Base-by-base conservation (phyloP, 495 filamentous ascomycete species). In the Aspergillus diversus region DNA sequence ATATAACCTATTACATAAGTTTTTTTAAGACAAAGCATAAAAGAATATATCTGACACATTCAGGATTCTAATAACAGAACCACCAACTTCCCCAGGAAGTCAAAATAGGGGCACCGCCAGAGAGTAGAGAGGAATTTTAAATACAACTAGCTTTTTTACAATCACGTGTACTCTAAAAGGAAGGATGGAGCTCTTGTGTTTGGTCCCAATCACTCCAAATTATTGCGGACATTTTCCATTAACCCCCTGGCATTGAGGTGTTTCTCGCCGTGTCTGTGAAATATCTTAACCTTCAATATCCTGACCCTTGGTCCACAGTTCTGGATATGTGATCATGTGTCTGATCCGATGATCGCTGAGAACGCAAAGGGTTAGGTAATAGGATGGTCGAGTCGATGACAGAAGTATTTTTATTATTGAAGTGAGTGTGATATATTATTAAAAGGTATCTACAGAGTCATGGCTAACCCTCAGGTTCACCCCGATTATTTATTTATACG, bases 131-230 rank as follows among this genome's bases (percentile, higher is more conserved):
- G 5, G 47, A 27, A 50, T 50, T 16, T 50, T 31, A 27, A 50
- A 50, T 50, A 11, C 47, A 50, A 27, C 47, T 50, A 27, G 47
- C 47, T 50, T 50, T 50, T 50, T 27, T 17, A 50, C 16, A 50
- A 50, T 50, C 47, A 50, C 47, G 47, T 50, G 47, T 50, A 50
- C n/a, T 1, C 9, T n/a, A 17, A 43, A 11, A 11, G n/a, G n/a
- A 50, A 7, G n/a, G 7, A 31, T 7, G 27, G 11, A 17, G 21
- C 47, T 9, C n/a, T 31, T 17, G 11, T 16, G 21, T 13, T 9
- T 12, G 39, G 3, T 43, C 8, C 39, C 4, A 43, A 6, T 13
- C 39, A 11, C 39, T 5, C n/a, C 39, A 27, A 27, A 27, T 27
- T 27, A 27, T 27, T 27, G 21, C 21, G 21, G 21, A 27, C 39